These are phyloP conservation scores for Neolentinus lepideus DNA, from an alignment of 1,284 basidiomycete species.

Conservation along the genomic window DNA sequence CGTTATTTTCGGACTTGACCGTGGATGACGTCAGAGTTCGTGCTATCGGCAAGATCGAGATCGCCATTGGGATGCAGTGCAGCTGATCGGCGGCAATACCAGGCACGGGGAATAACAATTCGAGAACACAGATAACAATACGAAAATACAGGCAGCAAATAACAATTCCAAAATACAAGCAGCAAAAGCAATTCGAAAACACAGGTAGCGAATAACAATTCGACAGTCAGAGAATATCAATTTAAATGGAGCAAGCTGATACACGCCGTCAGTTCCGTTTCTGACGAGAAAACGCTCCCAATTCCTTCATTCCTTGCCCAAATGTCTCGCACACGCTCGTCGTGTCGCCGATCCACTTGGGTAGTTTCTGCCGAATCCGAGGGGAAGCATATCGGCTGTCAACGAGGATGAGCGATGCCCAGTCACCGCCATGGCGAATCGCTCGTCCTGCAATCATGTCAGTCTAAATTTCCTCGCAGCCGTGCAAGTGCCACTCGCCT, in stretches of 20 bases:
- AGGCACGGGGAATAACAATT: too few species aligned
- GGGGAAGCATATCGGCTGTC: constrained; percentile 71
- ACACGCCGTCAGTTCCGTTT: too few species aligned
- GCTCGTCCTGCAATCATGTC: constrained; percentile 59
- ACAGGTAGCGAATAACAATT: too few species aligned
- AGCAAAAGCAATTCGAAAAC: too few species aligned
- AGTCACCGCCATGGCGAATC: constrained; percentile 83
- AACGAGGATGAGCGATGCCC: constrained; percentile 80
- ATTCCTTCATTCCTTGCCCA: constrained; percentile 63
- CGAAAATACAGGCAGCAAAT: not conserved
- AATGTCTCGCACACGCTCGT: constrained; percentile 62
- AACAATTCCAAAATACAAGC: not conserved
- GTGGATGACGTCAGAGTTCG: not conserved
- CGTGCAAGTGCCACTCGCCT: constrained; percentile 42
- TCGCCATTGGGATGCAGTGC: not conserved
- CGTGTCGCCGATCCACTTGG: constrained; percentile 79
- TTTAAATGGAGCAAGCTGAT: too few species aligned
- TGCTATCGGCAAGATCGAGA: not conserved
- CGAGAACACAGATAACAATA: not conserved
- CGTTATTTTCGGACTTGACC: too few species aligned
- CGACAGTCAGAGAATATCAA: too few species aligned
- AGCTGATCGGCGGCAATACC: not conserved
- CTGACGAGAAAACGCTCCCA: constrained; percentile 63
- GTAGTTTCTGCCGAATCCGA: constrained; percentile 71
- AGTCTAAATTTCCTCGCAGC: constrained; percentile 2